Base-by-base conservation (phyloP, 1,139 yeast genomes). In the Blastobotrys indianensis region DNA sequence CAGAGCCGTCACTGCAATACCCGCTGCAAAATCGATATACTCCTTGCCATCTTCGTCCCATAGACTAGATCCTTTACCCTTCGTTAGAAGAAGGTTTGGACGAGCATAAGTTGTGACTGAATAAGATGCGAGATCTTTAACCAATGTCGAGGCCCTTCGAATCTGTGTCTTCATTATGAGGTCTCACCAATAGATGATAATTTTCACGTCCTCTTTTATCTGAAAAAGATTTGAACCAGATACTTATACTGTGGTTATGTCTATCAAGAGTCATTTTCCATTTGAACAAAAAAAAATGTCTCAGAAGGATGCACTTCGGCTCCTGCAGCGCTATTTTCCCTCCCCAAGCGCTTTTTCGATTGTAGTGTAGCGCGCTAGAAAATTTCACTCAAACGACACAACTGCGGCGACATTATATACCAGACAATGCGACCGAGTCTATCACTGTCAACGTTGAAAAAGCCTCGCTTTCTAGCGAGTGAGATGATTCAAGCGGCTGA, bases 1-100 rank as follows among this genome's bases (percentile, higher is more conserved):
- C 53, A 92, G 71, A 1, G 85, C 82, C n/a, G 96, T 90, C 12
- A 92, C 98, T 1, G 98, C 97, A 55, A 92, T 88, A 43, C 98
- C 98, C 1, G 97, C 88, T 2, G 90, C 82, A 66, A 92, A 90
- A 63, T 92, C 98, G 45, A 92, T 75, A 62, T 84, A 92, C 60
- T 83, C 75, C 44, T 82, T 65, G 72, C 59, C 85, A 76, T 85
- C 90, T 45, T 84, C 68, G 61, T 92, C 98, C 72, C 82, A 85
- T 48, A 87, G 65, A 50, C 74, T 68, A 11, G 87, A 75, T 3
- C 94, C 95, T 58, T 81, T 69, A 13, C 94, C 96, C 48, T 77
- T 81, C 9, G 81, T 84, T 46, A 85, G 64, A 2, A 67, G 62
- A 31, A 63, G 47, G 46, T 75, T 69, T n/a, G 95, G 95, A 51